phyloP scores from a whole-genome alignment of 73 alveolate species.

The Paramecium caudatum region DNA sequence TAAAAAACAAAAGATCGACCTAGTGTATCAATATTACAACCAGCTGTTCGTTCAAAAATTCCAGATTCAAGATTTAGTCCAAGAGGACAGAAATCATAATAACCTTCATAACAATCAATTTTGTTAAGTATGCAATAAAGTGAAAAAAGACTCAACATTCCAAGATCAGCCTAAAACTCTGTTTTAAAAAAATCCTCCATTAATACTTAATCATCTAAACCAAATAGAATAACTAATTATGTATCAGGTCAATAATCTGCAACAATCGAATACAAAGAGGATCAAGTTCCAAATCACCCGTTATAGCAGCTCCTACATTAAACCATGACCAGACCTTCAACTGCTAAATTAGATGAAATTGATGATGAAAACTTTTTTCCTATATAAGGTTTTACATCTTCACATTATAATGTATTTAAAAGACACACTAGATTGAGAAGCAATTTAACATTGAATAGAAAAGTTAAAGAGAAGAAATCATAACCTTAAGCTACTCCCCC shows the following conservation, averaged over 20 bases:
- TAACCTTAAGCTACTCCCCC: conserved; percentile 24
- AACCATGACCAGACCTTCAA: background rate
- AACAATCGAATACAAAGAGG: background rate
- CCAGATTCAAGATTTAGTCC: background rate
- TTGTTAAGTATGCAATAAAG: background rate
- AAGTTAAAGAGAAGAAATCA: background rate
- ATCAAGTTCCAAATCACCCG: background rate
- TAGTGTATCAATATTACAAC: background rate
- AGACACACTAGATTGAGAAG: background rate
- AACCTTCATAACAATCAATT: background rate
- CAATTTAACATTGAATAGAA: background rate
- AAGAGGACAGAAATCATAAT: background rate
- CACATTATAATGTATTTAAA: background rate
- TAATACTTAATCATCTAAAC: background rate
- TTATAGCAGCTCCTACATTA: background rate
- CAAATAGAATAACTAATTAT: background rate
- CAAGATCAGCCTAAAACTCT: background rate
- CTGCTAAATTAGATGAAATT: background rate
- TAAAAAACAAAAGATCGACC: background rate
- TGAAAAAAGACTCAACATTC: background rate
- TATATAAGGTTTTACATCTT: background rate
- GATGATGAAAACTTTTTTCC: background rate
- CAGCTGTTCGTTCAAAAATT: background rate
- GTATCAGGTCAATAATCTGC: background rate
- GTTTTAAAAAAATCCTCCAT: background rate